Evolutionary conservation across 441 rosid species (phyloP).

Genomic region (Croton setiger): DNA sequence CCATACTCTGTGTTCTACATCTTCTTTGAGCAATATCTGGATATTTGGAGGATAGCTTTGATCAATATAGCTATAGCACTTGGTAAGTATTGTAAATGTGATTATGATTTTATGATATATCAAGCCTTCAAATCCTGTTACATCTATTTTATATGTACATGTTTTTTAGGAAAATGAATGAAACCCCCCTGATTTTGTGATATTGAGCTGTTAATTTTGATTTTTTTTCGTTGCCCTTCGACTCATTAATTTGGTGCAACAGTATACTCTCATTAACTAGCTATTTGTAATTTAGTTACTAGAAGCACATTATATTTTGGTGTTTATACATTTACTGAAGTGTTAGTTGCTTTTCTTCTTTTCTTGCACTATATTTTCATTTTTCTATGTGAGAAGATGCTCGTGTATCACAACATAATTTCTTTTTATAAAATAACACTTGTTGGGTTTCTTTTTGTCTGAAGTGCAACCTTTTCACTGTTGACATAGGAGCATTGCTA

Average conservation of each 20-base stretch:
- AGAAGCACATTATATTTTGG: not conserved
- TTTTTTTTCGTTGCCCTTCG: not conserved
- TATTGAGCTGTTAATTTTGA: not conserved
- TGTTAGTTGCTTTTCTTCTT: not conserved
- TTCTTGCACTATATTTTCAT: not conserved
- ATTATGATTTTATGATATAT: not conserved
- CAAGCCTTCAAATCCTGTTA: not conserved
- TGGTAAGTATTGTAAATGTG: constrained; percentile 45
- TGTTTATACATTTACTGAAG: too few relatives aligned
- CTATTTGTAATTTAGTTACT: not conserved
- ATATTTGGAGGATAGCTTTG: constrained; percentile 90
- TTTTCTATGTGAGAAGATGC: too few relatives aligned
- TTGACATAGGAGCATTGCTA: not conserved
- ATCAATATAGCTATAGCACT: constrained; percentile 84
- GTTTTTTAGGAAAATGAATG: not conserved
- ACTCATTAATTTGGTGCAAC: not conserved
- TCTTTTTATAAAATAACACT: not conserved
- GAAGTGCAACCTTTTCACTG: not conserved
- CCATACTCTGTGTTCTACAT: constrained; percentile 96
- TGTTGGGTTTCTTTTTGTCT: not conserved
- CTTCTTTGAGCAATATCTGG: constrained; percentile 96
- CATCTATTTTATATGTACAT: too few relatives aligned
- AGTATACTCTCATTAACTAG: not conserved
- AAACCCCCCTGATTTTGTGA: not conserved
- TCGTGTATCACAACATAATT: not conserved